Conservation (phyloP, 139 green algal genomes). For the Spirogloea muscicola region DNA sequence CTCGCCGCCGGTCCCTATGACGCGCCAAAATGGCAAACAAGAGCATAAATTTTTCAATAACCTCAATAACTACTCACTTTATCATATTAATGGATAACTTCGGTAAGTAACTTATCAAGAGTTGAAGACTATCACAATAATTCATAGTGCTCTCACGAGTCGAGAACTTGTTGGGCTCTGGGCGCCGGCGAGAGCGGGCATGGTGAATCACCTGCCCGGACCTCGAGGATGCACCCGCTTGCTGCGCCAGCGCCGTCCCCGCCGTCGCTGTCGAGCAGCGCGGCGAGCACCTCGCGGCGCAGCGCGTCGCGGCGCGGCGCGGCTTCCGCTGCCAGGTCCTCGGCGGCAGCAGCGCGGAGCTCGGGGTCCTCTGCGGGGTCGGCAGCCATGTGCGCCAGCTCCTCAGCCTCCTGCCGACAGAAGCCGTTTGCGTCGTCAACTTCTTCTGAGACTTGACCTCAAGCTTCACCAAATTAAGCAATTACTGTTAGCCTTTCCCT, state of each 20-base stretch:
- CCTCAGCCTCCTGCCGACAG: slow-evolving; percentile 3
- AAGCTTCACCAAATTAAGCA: not conserved
- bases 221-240: slow-evolving; percentile 37
- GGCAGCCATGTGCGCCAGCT: slow-evolving; percentile 9
- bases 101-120: not conserved
- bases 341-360: not conserved
- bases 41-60: slow-evolving; percentile 2
- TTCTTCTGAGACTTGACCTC: not conserved
- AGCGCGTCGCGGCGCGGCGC: not conserved
- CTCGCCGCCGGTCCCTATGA: slow-evolving; percentile 49
- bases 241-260: not conserved
- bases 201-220: slow-evolving; percentile 17
- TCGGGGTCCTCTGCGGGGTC: slow-evolving; percentile 22
- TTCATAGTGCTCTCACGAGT: not conserved
- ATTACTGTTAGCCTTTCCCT: not conserved
- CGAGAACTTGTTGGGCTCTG: not conserved
- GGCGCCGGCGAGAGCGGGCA: not conserved
- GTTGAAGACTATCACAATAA: not conserved
- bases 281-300: not conserved
- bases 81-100: not conserved
- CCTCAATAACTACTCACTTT: not conserved
- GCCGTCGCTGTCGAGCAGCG: not conserved
- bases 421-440: not conserved
- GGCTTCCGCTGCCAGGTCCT: slow-evolving; percentile 3
- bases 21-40: too few species aligned